Evolutionary conservation across 1,284 basidiomycete genomes (phyloP), one percentile per base, ranked within the genome.

Genomic region (Marasmius fiardii): DNA sequence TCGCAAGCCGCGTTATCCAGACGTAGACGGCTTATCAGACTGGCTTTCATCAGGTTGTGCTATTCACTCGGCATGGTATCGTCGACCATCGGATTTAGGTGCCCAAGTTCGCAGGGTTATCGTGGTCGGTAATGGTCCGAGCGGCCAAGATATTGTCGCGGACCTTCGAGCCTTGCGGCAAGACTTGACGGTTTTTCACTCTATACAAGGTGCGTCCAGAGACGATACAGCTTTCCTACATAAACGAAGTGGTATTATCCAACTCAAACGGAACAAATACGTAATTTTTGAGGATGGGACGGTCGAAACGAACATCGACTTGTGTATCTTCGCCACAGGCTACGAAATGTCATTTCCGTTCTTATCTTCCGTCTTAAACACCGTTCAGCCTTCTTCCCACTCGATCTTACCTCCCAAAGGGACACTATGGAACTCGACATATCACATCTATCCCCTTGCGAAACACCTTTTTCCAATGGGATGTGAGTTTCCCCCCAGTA

Each of bases 301-400:
- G 2, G 63, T 67, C 8, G 85, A 88, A 65, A 63, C 67, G 33
- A 74, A 71, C 3, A 73, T 92, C 52, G 82, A 86, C 60, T 70
- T 80, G 56, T 82, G 80, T 60, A 81, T 91, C 50, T 71, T 92
- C 10, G 90, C 88, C 2, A 92, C 90, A 5, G 90, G 90, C 4
- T 92, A 87, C 65, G 71, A 85, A 53, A 71, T 80, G 53, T 69
- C 78, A n/a, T 83, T 83, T 61, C 83, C 85, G 0, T 90, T 90
- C 70, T 71, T 91, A 4, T 31, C 28, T 31, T 4, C 28, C 51
- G 59, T 72, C 2, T 58, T 70, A 2, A 60, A 67, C 1, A 62
- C 75, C n/a, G 63, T 78, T 31, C 28, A 10, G 28, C 56, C 57
- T 1, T 63, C 63, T 1, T 58, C 75, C 20, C 77, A 81, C 0